A percentile compares a stretch with the other conserved stretches of the same genome.
phyloP scores from a whole-genome alignment of 2,329 filamentous ascomycete genomes.

The Sporothrix curviconia region DNA sequence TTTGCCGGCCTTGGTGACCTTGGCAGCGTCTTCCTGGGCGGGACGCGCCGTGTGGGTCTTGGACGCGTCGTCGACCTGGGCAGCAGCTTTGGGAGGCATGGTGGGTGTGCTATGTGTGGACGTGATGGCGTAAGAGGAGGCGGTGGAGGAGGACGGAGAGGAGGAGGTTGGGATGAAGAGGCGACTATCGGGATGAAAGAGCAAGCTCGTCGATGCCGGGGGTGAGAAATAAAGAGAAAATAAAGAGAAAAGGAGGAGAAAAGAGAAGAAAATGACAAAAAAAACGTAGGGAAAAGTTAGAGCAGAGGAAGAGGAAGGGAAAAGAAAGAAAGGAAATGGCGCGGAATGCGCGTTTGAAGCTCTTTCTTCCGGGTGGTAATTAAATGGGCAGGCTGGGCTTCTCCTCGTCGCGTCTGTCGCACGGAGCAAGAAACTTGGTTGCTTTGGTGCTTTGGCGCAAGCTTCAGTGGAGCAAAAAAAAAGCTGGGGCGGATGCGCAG shows the following conservation, averaged over 20 bases:
- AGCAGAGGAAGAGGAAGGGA: not conserved
- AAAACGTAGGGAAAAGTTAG: not conserved
- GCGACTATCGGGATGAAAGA: not conserved
- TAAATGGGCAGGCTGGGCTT: constrained; percentile 1
- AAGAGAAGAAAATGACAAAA: not conserved
- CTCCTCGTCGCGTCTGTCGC: not conserved
- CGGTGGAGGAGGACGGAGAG: not conserved
- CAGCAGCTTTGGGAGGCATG: constrained; percentile 18
- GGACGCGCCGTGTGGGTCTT: constrained; percentile 14
- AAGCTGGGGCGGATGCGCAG: not conserved
- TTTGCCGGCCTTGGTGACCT: constrained; percentile 20
- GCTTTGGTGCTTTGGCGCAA: not conserved
- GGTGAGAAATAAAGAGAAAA: not conserved
- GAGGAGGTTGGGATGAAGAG: not conserved
- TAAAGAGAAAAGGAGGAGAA: not conserved
- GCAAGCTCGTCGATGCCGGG: not conserved
- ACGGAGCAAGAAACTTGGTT: not conserved
- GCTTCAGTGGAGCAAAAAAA: constrained; percentile 7
- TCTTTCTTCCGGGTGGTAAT: not conserved
- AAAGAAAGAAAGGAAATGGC: not conserved
- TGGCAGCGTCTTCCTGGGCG: constrained; percentile 20
- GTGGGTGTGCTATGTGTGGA: constrained; percentile 10
- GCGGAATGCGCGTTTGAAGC: not conserved
- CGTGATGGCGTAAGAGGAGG: not conserved
- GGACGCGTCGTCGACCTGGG: constrained; percentile 7